Evolutionary conservation across 257 asterid species (phyloP), one percentile per base, ranked within the genome.

Genomic region (Oldenlandia corymbosa): DNA sequence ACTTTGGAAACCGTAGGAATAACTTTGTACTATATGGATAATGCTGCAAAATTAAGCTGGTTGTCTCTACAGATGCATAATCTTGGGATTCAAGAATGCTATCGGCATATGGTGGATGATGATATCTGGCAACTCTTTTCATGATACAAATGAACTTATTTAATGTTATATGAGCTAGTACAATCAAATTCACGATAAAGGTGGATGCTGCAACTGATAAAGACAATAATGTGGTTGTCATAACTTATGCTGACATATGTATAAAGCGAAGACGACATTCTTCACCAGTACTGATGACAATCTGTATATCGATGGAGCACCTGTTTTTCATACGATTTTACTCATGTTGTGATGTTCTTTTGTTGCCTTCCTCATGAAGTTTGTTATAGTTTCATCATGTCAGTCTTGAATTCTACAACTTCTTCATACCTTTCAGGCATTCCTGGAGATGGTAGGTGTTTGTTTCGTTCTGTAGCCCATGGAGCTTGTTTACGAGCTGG

Each of bases 361-460:
- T 27, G 8, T 18, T 14, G 18, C 24, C 64, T 64, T 50, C 21
- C 61, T 41, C 42, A 17, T 45, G 12, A 58, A 43, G 32, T 5
- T 11, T 26, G 45, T 37, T 21, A 54, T 32, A 43, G 24, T 60
- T 41, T 41, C 51, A 51, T 50, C 20, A 21, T 17, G 62, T 58
- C 50, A 58, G 47, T 55, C 62, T 43, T 59, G 23, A 77, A 60
- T 54, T 62, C 51, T 69, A 39, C 60, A 47, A 53, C 68, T 65
- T 65, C 62, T 77, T 42, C 69, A 74, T 51, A 37, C 20, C 69
- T 53, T 60, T 73, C 73, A 88, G 98, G 98, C 66, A 85, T 92
- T 75, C 99, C 99, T 64, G 99, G 99, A 71, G 99, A 92, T 31
- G 99, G 99, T 57, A 89, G 97, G 81, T 92, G 99, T 79, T 79